These are phyloP conservation scores for Brassica juncea DNA, from an alignment of 345 rosid species.

Conservation along the genomic window DNA sequence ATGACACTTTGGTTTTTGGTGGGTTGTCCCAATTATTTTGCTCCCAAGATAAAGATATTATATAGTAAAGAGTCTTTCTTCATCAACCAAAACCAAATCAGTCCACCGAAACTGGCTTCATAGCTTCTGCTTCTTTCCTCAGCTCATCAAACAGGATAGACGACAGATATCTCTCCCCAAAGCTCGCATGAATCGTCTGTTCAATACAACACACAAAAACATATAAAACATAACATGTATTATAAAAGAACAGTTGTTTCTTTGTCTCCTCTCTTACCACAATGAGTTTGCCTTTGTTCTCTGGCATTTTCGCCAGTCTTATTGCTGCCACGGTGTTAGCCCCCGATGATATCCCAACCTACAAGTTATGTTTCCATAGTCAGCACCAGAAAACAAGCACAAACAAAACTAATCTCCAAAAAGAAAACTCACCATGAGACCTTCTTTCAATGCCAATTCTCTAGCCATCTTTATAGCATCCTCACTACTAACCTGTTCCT, in stretches of 20 bases:
- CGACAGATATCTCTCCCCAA: slow-evolving; percentile 90
- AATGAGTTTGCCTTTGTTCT: slow-evolving; percentile 93
- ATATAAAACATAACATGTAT: background rate
- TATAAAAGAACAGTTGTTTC: background rate
- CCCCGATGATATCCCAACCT: slow-evolving; percentile 98
- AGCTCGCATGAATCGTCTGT: slow-evolving; percentile 93
- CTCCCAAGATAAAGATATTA: background rate
- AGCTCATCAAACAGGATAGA: slow-evolving; percentile 81
- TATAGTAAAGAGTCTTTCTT: background rate
- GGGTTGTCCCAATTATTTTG: background rate
- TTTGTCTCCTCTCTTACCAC: slow-evolving; percentile 56
- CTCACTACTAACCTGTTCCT: slow-evolving; percentile 80
- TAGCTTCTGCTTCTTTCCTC: slow-evolving; percentile 84
- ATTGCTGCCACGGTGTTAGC: slow-evolving; percentile 93
- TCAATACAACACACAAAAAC: background rate
- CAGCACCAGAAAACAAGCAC: slow-evolving; percentile 3
- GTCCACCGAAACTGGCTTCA: slow-evolving; percentile 92
- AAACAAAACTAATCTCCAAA: background rate
- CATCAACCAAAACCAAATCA: slow-evolving; percentile 26
- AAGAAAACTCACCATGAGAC: slow-evolving; percentile 70
- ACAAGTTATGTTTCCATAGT: slow-evolving; percentile 17
- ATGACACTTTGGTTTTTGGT: background rate
- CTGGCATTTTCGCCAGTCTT: slow-evolving; percentile 77
- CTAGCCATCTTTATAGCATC: slow-evolving; percentile 95
- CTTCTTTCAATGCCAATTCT: slow-evolving; percentile 87